Evolutionary conservation across 371 early-diverging fungal species (phyloP).

Genomic region (Rhizopus delemar): DNA sequence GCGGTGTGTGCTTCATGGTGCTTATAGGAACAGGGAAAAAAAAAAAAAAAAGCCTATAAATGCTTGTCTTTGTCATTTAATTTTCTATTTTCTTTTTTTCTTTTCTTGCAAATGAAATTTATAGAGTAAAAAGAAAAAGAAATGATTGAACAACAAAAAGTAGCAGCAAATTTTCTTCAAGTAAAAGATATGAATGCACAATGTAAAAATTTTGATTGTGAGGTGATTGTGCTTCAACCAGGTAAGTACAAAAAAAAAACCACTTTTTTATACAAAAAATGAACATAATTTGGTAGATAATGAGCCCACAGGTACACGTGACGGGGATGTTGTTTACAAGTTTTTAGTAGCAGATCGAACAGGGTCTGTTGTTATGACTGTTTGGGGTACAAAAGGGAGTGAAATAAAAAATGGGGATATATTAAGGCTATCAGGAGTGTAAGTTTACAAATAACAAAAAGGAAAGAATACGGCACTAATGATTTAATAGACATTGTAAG

Average conservation of each 20-base stretch:
- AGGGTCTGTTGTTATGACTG: constrained; percentile 49
- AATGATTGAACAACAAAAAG: background rate
- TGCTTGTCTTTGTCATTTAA: no score
- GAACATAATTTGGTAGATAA: constrained; percentile 15
- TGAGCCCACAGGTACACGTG: constrained; percentile 46
- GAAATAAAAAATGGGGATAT: constrained; percentile 57
- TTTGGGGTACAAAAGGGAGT: constrained; percentile 53
- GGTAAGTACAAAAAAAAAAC: constrained; percentile 23
- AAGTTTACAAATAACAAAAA: constrained; percentile 16
- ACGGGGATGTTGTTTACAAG: constrained; percentile 49
- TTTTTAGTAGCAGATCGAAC: constrained; percentile 59
- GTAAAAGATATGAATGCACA: constrained; percentile 51
- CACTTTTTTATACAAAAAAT: background rate
- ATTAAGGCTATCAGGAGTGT: constrained; percentile 53
- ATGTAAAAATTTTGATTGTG: constrained; percentile 54
- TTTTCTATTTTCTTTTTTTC: background rate
- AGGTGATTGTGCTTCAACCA: constrained; percentile 59
- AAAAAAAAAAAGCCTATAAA: no score
- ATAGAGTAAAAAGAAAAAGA: background rate
- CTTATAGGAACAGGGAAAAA: no score
- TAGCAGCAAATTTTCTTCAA: constrained; percentile 23
- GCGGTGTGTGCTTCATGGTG: no score
- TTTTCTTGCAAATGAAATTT: background rate
- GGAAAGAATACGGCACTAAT: background rate
- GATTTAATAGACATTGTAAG: constrained; percentile 20